Percentiles rank a stretch among this genome's conserved stretches.
Evolutionary conservation across 2,329 filamentous ascomycete genomes (phyloP).

Genomic region (Akanthomyces dipterigenus): DNA sequence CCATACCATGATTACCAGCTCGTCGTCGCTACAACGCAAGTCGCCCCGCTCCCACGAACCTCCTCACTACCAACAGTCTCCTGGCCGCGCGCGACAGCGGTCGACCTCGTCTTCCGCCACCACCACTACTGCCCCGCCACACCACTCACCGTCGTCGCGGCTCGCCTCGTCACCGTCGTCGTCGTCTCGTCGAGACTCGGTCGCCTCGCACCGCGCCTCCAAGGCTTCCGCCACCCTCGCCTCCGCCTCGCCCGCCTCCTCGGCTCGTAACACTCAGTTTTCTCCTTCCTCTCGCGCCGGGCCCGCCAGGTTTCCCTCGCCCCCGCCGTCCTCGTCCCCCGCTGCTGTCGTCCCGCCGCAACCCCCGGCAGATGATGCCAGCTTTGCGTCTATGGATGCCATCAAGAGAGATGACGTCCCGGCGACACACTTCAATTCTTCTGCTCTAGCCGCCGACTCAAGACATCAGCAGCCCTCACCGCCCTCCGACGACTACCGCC

Average conservation of each 20-base stretch:
- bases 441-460: background rate
- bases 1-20: conserved; percentile 58
- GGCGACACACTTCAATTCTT: conserved; percentile 4
- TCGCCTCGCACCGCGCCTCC: conserved; percentile 15
- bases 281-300: conserved; percentile 29
- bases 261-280: conserved; percentile 7
- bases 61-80: conserved; percentile 22
- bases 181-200: conserved; percentile 11
- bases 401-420: conserved; percentile 16
- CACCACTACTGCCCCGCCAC: background rate
- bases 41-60: conserved; percentile 38
- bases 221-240: conserved; percentile 17
- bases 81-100: conserved; percentile 21
- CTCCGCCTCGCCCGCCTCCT: conserved; percentile 15
- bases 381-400: conserved; percentile 43
- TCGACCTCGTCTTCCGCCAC: conserved; percentile 10
- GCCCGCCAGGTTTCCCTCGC: conserved; percentile 45
- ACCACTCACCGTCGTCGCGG: conserved; percentile 6
- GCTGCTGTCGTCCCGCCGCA: conserved; percentile 27
- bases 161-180: conserved; percentile 14
- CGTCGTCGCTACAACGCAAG: conserved; percentile 33
- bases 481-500: conserved; percentile 25
- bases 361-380: conserved; percentile 34
- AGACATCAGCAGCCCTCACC: conserved; percentile 28
- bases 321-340: conserved; percentile 48